Evolutionary conservation across 2,329 filamentous ascomycete species (phyloP).

Genomic region (Arthrinium phaeospermum): DNA sequence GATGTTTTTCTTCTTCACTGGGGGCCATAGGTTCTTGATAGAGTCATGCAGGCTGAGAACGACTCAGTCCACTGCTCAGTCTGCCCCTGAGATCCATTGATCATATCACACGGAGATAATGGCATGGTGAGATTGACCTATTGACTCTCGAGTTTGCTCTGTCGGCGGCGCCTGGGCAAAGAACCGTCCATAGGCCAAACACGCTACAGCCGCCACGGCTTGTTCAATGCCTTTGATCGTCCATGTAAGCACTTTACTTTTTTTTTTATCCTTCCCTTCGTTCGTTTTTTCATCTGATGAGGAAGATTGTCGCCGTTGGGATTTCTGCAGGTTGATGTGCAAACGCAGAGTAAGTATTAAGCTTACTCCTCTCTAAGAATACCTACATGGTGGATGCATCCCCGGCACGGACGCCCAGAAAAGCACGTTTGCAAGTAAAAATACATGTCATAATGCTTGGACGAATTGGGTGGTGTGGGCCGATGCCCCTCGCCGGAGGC

Average conservation of each 20-base stretch:
- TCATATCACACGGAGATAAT: neutral
- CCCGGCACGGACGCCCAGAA: neutral
- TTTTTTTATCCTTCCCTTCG: neutral
- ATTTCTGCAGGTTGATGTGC: neutral
- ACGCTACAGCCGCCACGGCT: slow-evolving; percentile 8
- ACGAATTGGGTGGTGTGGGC: neutral
- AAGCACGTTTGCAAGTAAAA: neutral
- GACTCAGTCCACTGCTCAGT: neutral
- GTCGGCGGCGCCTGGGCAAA: neutral
- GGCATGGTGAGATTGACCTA: neutral
- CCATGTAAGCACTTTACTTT: slow-evolving; percentile 9
- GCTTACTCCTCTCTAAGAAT: slow-evolving; percentile 3
- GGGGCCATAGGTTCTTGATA: slow-evolving; percentile 6
- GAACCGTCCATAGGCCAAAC: neutral
- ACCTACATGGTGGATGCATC: neutral
- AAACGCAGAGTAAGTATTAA: neutral
- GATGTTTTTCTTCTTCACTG: neutral
- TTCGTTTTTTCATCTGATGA: neutral
- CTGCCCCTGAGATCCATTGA: neutral
- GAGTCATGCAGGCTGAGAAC: neutral
- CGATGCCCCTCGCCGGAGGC: neutral
- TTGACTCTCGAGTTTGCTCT: neutral
- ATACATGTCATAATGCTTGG: neutral
- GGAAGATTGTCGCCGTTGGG: neutral
- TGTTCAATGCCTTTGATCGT: neutral